Evolutionary conservation across 371 early-diverging fungal species (phyloP), one percentile per base, ranked within the genome.

Genomic region (Actinomucor elegans): DNA sequence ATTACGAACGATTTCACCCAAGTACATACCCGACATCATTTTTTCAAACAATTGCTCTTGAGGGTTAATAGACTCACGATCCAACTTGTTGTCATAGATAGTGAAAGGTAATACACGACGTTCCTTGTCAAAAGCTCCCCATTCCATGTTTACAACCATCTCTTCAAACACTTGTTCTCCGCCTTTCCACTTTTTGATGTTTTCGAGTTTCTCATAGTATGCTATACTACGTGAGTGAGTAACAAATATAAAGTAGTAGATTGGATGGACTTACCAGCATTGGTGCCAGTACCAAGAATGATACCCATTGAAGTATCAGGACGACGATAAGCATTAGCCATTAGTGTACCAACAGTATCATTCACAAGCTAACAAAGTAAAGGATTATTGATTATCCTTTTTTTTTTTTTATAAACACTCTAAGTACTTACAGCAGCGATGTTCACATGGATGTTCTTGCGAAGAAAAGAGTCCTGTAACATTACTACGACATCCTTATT

Each of bases 201-300:
- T 76, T 4, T 59, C 55, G 18, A 92, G 64, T 24, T 79, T 68
- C 67, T 96, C 94, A 59, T 89, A 88, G 71, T 96, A 98, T 50
- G 67, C 71, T 72, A 27, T 18, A 23, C n/a, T 66, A 29, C 21
- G 34, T 41, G 21, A 7, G 27, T 52, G 43, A 35, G 35, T 20
- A 45, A 45, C 18, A 5, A 15, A 21, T 1, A 45, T 7, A 29
- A 17, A 32, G 29, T 28, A 27, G 20, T 29, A 31, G 21, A 31
- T 20, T 18, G 40, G 40, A 23, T 23, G 15, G 31, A 4, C 11
- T 45, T 47, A 52, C 52, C 57, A 40, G 94, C 96, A 68, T 98
- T 98, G 53, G 93, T 89, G 24, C 99, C 99, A 12, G 99, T 98
- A 46, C 99, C 99, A 17, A 96, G 80, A 57, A 95, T 95, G 23